phyloP scores from a whole-genome alignment of 352 stramenopile genomes.

The Blastocystis sp. region DNA sequence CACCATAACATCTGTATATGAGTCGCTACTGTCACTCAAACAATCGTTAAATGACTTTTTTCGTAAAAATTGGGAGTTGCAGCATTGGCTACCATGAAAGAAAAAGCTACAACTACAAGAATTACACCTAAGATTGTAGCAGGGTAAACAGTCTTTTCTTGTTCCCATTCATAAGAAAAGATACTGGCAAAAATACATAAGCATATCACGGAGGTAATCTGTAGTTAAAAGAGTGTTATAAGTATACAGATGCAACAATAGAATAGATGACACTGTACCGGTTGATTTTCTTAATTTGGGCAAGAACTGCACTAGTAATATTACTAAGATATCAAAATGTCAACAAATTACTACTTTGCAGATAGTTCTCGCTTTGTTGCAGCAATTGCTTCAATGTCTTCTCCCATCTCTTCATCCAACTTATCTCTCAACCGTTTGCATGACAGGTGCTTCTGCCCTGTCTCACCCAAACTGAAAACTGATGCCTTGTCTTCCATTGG shows the following conservation, averaged over 20 bases:
- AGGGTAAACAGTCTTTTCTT: neutral
- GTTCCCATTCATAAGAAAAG: neutral
- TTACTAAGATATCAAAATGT: neutral
- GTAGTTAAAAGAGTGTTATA: neutral
- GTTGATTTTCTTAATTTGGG: neutral
- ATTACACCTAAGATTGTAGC: slow-evolving; percentile 14
- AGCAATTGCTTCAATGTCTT: neutral
- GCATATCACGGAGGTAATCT: neutral
- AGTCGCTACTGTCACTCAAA: neutral
- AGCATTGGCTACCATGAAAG: neutral
- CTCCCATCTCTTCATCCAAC: neutral
- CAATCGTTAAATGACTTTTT: neutral
- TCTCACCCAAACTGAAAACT: neutral
- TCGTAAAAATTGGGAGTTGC: neutral
- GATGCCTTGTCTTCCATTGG: neutral
- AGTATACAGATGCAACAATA: neutral
- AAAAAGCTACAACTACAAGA: neutral
- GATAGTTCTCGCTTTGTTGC: neutral
- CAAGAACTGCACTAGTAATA: neutral
- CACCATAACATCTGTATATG: slow-evolving; percentile 19
- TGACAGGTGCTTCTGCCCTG: neutral
- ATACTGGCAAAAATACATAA: neutral
- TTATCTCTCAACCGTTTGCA: neutral
- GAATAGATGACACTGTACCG: neutral
- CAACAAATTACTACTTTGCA: neutral